Percentiles rank a stretch among this genome's conserved stretches.
phyloP scores from a whole-genome alignment of 2,329 filamentous ascomycete species.

The Teratosphaeriaceae sp. region DNA sequence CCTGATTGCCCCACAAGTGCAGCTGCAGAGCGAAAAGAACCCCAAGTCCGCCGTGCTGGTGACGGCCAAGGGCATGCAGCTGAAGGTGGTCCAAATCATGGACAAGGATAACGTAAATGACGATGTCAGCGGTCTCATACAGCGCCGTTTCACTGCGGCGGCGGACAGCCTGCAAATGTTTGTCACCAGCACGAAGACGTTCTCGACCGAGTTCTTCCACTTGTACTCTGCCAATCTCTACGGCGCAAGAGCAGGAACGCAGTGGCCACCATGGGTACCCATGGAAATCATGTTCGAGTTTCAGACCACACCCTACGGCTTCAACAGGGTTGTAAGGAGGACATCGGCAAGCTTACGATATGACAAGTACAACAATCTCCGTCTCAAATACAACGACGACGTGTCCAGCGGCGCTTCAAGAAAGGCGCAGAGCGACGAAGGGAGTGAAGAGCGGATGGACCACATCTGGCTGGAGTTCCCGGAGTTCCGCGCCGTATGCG shows the following conservation, averaged over 20 bases:
- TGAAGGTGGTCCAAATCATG: constrained; percentile 97
- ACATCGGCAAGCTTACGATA: constrained; percentile 92
- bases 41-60: constrained; percentile 94
- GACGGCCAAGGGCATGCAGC: constrained; percentile 94
- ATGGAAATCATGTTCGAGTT: constrained; percentile 99
- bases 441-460: constrained; percentile 69
- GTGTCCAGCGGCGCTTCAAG: constrained; percentile 57
- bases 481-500: constrained; percentile 87
- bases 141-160: constrained; percentile 84
- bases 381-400: constrained; percentile 94
- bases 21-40: constrained; percentile 97
- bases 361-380: constrained; percentile 96
- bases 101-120: constrained; percentile 91
- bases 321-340: constrained; percentile 92
- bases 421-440: constrained; percentile 35
- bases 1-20: constrained; percentile 94
- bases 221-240: constrained; percentile 94
- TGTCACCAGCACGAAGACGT: constrained; percentile 88
- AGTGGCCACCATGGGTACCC: constrained; percentile 97
- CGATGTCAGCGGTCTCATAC: constrained; percentile 88
- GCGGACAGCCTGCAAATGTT: constrained; percentile 99
- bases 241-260: constrained; percentile 72
- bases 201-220: constrained; percentile 74
- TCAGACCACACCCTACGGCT: constrained; percentile 88
- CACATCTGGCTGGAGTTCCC: constrained; percentile 97